Conservation (phyloP, 257 asterid species). For the Solanum bulbocastanum region DNA sequence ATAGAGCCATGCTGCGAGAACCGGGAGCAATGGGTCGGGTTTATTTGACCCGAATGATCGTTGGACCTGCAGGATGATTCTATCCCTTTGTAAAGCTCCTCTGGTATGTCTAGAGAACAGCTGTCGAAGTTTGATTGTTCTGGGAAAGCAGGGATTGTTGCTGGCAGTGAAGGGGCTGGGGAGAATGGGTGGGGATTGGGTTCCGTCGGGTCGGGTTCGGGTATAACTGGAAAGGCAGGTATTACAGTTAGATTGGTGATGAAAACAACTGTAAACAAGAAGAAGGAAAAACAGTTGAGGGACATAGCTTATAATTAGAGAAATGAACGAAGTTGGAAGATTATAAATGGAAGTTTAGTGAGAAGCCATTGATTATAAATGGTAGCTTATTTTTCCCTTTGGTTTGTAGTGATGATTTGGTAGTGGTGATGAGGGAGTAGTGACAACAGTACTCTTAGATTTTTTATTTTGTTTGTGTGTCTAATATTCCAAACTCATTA, state of each 20-base stretch:
- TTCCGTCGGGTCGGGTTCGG: not conserved
- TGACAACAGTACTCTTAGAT: not conserved
- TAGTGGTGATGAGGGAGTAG: not conserved
- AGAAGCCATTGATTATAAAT: not conserved
- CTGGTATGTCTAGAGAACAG: constrained; percentile 68
- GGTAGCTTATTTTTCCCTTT: not conserved
- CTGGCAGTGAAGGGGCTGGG: constrained; percentile 9
- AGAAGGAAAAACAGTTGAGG: not conserved
- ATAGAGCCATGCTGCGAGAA: constrained; percentile 94
- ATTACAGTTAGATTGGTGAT: not conserved
- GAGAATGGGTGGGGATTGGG: constrained; percentile 8
- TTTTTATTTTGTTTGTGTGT: not conserved
- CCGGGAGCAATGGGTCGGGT: constrained; percentile 89
- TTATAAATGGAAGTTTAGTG: not conserved
- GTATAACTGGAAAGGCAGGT: not conserved
- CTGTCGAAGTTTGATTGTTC: constrained; percentile 45
- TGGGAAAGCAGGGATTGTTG: constrained; percentile 82
- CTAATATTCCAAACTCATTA: not conserved
- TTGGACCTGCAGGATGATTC: constrained; percentile 65
- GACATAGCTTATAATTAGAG: not conserved
- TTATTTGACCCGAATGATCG: constrained; percentile 16
- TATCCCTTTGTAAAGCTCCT: constrained; percentile 87
- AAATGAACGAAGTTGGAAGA: not conserved
- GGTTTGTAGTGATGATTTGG: not conserved
- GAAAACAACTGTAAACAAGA: not conserved